Conservation (phyloP, 2,329 filamentous ascomycete species). For the Stachybotrys chartarum region DNA sequence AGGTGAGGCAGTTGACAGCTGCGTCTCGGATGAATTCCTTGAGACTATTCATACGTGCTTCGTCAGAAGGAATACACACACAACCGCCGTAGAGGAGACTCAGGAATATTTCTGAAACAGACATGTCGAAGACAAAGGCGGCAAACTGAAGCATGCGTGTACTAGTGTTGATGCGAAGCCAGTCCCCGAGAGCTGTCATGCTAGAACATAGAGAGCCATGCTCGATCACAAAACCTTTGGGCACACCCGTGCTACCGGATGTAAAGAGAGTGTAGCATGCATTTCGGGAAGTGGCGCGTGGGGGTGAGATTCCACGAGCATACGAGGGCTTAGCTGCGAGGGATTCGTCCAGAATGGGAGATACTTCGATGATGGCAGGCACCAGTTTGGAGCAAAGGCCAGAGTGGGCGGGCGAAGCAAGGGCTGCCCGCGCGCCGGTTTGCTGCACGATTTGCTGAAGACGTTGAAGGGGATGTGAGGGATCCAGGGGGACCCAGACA, state of each 20-base stretch:
- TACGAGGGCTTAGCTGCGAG: neutral
- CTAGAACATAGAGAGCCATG: conserved; percentile 4
- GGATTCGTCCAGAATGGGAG: neutral
- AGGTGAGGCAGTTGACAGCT: conserved; percentile 1
- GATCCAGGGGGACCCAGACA: neutral
- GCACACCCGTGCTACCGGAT: conserved; percentile 8
- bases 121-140: conserved; percentile 7
- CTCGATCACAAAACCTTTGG: conserved; percentile 11
- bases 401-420: neutral
- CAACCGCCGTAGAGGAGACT: conserved; percentile 4
- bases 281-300: neutral
- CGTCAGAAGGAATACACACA: conserved; percentile 7
- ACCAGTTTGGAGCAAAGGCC: neutral
- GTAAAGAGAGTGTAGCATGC: conserved; percentile 9
- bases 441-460: conserved; percentile 8
- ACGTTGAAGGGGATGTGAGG: neutral
- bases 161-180: neutral
- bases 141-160: conserved; percentile 6
- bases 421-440: conserved; percentile 1
- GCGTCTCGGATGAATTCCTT: conserved; percentile 1
- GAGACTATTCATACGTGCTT: conserved; percentile 2
- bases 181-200: neutral
- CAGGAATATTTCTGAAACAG: conserved; percentile 3
- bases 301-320: neutral
- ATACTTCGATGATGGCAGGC: neutral